Evolutionary conservation across 2,329 filamentous ascomycete species (phyloP), one percentile per base, ranked within the genome.

Genomic region (Fusarium marasasianum): DNA sequence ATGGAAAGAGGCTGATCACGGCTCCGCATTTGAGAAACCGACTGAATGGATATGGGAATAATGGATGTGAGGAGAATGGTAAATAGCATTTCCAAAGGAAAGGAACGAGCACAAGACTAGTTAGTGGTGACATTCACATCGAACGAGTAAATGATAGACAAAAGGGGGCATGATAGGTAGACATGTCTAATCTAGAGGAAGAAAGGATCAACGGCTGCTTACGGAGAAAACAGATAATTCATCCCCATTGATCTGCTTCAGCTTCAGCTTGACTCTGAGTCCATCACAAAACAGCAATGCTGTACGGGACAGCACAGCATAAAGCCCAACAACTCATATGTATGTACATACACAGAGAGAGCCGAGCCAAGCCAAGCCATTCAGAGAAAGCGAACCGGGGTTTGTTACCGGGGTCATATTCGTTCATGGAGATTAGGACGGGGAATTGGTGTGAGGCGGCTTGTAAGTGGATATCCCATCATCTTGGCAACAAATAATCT

Each of bases 391-490:
- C 18, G 43, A 66, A 24, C 69, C 40, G 35, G 69, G 70, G 69
- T 51, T 65, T 29, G 43, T 50, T 35, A 51, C 41, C 48, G 57
- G 58, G 62, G 48, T 41, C 35, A 74, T 50, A n/a, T 41, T 55
- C 24, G 51, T 55, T 41, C 35, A 55, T 73, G 71, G 71, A 73
- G 62, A 74, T 74, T 71, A 62, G 62, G 60, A 73, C 59, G 71
- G 71, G 71, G 71, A 73, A 74, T 59, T 74, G 71, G 71, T 55
- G 54, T 74, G 66, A 58, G 61, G 58, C 70, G 66, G 44, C 70
- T 67, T 71, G 35, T 55, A 60, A 56, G 71, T 74, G 71, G 71
- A 64, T 58, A 45, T 44, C 55, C 45, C 31, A 51, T 50, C 26
- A 47, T 53, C 71, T 62, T 62, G 58, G 70, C 70, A 73, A 50